Evolutionary conservation across 495 filamentous ascomycete species (phyloP), one percentile per base, ranked within the genome.

Genomic region (Choiromyces venosus): DNA sequence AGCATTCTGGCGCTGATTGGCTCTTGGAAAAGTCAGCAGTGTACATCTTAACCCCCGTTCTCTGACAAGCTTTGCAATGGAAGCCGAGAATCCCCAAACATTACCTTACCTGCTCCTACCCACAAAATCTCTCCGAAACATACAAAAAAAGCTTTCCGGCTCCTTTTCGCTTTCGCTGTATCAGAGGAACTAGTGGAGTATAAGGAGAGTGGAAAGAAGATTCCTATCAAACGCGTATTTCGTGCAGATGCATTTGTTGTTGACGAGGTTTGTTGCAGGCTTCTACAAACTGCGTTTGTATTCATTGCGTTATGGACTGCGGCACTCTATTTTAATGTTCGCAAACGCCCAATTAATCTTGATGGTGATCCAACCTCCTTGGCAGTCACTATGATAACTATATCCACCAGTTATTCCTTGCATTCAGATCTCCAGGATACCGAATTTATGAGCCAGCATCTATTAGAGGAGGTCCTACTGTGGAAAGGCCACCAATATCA

Each of bases 321-420:
- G n/a, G 46, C 46, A 25, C 46, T 52, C 46, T 52, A 12, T n/a
- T 12, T 52, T 12, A 52, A 25, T 12, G n/a, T 12, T 25, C 21
- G 46, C n/a, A 52, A 56, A 10, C 46, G 8, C 46, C 8, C 10
- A 29, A 29, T 39, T 16, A 61, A 35, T 39, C 71, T 73, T 16
- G 66, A 65, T 25, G 71, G 71, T 36, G 44, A 69, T 21, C 71
- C 44, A 38, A 69, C 35, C 12, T 61, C 66, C 39, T 29, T 69
- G 9, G 19, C 39, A 12, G 66, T 38, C 19, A 40, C 66, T n/a
- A 61, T 65, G 42, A n/a, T 71, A 14, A 38, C 69, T 14, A 70
- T 64, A 61, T n/a, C 21, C 29, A 44, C 16, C 40, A 52, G 46
- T n/a, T 52, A 25, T 52, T 21, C 7, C 21, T 25, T 52, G 2